Conservation (phyloP, 768 basidiomycete species). For the Collybiopsis confluens region DNA sequence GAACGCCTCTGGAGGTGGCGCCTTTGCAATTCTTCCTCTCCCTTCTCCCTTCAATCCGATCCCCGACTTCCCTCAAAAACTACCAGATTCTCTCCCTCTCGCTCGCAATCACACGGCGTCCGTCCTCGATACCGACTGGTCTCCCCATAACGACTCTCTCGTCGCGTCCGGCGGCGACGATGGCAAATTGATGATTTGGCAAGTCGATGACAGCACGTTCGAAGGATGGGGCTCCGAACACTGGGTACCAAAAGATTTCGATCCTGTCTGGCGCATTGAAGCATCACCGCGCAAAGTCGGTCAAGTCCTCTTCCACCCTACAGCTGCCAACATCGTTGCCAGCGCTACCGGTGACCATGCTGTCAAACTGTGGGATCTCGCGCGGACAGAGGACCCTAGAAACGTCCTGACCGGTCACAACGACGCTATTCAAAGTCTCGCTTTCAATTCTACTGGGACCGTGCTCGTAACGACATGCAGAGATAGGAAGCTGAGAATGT, state of each 20-base stretch:
- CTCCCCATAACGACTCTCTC: conserved; percentile 86
- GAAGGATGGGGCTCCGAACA: conserved; percentile 82
- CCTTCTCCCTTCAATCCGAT: conserved; percentile 63
- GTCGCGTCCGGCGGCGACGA: conserved; percentile 94
- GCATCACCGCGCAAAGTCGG: conserved; percentile 87
- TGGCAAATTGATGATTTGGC: conserved; percentile 90
- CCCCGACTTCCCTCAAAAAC: conserved; percentile 62
- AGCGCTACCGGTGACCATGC: conserved; percentile 78
- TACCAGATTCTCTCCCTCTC: conserved; percentile 90
- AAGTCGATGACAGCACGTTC: conserved; percentile 63
- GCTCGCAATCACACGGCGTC: conserved; percentile 82
- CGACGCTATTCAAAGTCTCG: conserved; percentile 83
- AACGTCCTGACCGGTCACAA: conserved; percentile 67
- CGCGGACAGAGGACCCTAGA: conserved; percentile 60
- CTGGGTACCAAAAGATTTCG: conserved; percentile 81
- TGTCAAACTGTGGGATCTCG: conserved; percentile 90
- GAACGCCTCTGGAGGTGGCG: conserved; percentile 89
- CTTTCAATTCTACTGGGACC: conserved; percentile 79
- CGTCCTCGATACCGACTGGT: conserved; percentile 95
- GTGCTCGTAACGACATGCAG: conserved; percentile 85
- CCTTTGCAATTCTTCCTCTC: conserved; percentile 90
- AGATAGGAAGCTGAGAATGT: conserved; percentile 88
- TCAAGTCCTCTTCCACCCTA: conserved; percentile 92
- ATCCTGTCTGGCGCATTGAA: conserved; percentile 78
- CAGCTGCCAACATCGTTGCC: conserved; percentile 82